phyloP scores from a whole-genome alignment of 2,329 filamentous ascomycete species.

The Sarocladium strictum region DNA sequence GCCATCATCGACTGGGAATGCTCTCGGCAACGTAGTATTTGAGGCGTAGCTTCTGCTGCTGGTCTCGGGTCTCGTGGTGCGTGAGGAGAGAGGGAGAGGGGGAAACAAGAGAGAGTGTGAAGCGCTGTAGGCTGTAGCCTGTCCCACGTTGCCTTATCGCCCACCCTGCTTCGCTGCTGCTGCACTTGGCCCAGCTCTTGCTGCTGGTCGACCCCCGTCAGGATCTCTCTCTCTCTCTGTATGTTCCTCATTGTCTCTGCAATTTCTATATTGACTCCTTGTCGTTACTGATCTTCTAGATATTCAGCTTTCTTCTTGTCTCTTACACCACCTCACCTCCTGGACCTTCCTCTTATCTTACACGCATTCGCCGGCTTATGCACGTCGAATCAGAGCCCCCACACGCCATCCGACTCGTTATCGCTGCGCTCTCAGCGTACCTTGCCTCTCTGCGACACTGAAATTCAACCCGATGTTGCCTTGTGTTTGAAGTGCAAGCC shows the following conservation, averaged over 20 bases:
- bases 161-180: background rate
- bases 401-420: background rate
- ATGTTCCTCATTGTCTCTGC: background rate
- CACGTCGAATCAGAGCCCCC: background rate
- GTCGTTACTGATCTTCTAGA: background rate
- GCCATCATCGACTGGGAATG: no score
- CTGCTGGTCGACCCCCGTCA: background rate
- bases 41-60: background rate
- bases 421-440: background rate
- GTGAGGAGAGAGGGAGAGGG: no score
- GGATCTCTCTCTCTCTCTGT: background rate
- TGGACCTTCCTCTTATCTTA: background rate
- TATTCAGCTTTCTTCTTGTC: background rate
- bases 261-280: background rate
- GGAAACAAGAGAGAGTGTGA: no score
- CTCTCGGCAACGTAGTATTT: background rate
- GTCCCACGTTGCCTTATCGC: conserved; percentile 9
- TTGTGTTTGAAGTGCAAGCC: conserved; percentile 2
- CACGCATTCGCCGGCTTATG: background rate
- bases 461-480: conserved; percentile 11
- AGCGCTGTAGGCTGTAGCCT: background rate
- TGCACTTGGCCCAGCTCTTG: background rate
- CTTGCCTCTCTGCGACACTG: background rate
- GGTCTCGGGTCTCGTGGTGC: background rate
- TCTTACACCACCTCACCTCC: background rate